Percentiles rank a stretch among this genome's conserved stretches.
These are phyloP conservation scores for Neltuma alba DNA, from an alignment of 306 rosid species.

Conservation along the genomic window DNA sequence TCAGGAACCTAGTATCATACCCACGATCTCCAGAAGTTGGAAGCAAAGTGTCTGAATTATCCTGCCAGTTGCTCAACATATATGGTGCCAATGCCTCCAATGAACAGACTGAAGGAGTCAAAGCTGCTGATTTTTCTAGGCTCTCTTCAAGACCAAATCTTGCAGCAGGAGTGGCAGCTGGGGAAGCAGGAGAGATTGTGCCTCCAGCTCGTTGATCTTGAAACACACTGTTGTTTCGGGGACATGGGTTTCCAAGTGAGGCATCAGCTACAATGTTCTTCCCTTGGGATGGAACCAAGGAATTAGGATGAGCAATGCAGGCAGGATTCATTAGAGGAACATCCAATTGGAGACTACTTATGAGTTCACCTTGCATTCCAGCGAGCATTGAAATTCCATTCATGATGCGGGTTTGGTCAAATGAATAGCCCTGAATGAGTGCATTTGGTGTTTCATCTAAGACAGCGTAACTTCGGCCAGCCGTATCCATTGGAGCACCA, in stretches of 20 bases:
- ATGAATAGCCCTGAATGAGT: constrained; percentile 44
- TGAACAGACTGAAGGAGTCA: constrained; percentile 33
- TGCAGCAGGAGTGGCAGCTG: constrained; percentile 50
- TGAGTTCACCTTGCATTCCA: constrained; percentile 40
- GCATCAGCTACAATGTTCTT: constrained; percentile 37
- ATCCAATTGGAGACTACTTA: constrained; percentile 26
- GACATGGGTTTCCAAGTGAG: constrained; percentile 39
- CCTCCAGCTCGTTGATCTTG: constrained; percentile 47
- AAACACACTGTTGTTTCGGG: constrained; percentile 40
- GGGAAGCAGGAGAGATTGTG: constrained; percentile 45
- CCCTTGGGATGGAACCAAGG: constrained; percentile 43
- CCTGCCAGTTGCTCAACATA: constrained; percentile 44
- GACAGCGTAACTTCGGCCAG: constrained; percentile 35
- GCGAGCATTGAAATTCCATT: constrained; percentile 49
- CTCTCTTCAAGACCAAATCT: constrained; percentile 51
- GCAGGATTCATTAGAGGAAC: constrained; percentile 33
- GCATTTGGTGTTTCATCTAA: constrained; percentile 48
- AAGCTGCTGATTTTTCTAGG: constrained; percentile 26
- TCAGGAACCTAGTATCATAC: constrained; percentile 23
- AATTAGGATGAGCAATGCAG: constrained; percentile 33
- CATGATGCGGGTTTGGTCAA: constrained; percentile 40
- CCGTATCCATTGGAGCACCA: constrained; percentile 39
- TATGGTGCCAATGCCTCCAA: constrained; percentile 39
- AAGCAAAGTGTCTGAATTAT: constrained; percentile 40
- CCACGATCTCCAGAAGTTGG: constrained; percentile 25